Evolutionary conservation across 2,329 filamentous ascomycete species (phyloP).

Genomic region (Colletotrichum sp.): DNA sequence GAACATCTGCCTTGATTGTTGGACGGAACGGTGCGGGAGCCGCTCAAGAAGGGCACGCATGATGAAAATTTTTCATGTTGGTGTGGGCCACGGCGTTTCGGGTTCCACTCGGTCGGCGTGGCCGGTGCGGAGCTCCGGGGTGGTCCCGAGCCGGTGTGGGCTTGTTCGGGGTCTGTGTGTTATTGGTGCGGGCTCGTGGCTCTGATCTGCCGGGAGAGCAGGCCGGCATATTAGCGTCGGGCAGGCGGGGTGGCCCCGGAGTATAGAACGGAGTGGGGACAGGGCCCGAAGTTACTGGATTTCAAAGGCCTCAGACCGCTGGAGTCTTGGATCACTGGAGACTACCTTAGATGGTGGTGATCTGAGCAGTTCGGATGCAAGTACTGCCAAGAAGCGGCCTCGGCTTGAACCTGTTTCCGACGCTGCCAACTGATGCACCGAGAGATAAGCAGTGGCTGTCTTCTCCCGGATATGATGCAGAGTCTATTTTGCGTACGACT

Average conservation of each 20-base stretch:
- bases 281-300: not conserved
- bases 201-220: not conserved
- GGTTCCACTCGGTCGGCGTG: not conserved
- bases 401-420: not conserved
- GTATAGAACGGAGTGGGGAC: not conserved
- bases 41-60: not conserved
- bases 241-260: not conserved
- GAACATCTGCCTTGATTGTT: slow-evolving; percentile 18
- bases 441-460: not conserved
- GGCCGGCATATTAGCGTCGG: not conserved
- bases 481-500: not conserved
- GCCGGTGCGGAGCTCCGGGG: not conserved
- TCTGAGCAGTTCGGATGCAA: not conserved
- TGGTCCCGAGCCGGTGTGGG: not conserved
- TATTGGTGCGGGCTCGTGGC: not conserved
- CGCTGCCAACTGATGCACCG: not conserved
- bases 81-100: not conserved
- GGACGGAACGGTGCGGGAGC: rapidly evolving
- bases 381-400: not conserved
- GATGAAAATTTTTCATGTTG: not conserved
- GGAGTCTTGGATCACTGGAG: not conserved
- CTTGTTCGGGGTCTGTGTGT: not conserved
- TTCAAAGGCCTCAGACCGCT: not conserved
- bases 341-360: not conserved
- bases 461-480: not conserved